Percentiles rank a stretch among this genome's conserved stretches.
Conservation (phyloP, 768 basidiomycete species). For the Pisolithus microcarpus region DNA sequence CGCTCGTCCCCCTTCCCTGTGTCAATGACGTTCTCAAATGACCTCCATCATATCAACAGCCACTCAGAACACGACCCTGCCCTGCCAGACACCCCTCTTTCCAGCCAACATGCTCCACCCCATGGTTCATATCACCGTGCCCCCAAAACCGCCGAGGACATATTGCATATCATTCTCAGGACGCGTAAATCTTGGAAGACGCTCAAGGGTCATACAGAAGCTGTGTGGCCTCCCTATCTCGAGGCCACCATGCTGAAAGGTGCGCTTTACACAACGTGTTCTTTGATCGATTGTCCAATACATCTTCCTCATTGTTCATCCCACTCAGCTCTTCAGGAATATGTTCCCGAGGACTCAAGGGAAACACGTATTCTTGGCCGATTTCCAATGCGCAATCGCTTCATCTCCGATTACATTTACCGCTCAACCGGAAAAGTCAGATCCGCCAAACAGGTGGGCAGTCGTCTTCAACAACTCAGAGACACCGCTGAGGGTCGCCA, state of each 20-base stretch:
- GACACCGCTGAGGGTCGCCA: constrained; percentile 68
- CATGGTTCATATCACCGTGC: constrained; percentile 9
- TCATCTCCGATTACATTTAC: constrained; percentile 73
- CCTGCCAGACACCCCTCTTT: background rate
- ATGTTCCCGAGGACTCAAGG: constrained; percentile 64
- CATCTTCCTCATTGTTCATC: constrained; percentile 11
- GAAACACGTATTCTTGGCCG: constrained; percentile 68
- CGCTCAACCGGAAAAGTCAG: constrained; percentile 61
- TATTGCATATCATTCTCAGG: constrained; percentile 59
- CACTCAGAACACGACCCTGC: background rate
- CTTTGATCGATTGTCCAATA: constrained; percentile 5
- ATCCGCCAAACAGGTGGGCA: constrained; percentile 75
- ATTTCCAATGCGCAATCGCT: constrained; percentile 73
- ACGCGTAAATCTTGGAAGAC: constrained; percentile 75
- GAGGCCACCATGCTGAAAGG: constrained; percentile 75
- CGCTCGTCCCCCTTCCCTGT: background rate
- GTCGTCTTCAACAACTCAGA: constrained; percentile 69
- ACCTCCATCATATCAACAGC: background rate
- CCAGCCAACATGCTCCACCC: background rate
- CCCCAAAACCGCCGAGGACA: constrained; percentile 34
- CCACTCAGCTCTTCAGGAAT: constrained; percentile 56
- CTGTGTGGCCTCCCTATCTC: constrained; percentile 75
- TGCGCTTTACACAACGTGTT: constrained; percentile 20
- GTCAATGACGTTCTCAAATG: background rate
- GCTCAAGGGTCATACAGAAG: constrained; percentile 54